These are phyloP conservation scores for Penicillium malachiteum DNA, from an alignment of 495 filamentous ascomycete species.

Conservation along the genomic window DNA sequence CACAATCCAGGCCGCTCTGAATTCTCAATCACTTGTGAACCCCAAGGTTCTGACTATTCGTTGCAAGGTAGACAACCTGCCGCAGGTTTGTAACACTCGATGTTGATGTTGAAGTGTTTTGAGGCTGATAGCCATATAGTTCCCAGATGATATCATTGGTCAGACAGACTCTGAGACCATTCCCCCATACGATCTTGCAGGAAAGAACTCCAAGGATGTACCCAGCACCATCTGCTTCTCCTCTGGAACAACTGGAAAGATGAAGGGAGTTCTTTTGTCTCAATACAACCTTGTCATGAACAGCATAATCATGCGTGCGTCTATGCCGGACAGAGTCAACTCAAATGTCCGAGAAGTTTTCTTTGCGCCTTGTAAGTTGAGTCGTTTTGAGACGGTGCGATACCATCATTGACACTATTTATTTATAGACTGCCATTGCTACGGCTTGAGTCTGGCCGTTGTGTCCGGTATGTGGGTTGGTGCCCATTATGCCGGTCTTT, in stretches of 20 bases:
- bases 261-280: constrained; percentile 10
- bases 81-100: constrained; percentile 1
- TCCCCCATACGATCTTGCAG: constrained; percentile 2
- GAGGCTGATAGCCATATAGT: background rate
- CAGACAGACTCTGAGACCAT: constrained; percentile 2
- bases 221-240: constrained; percentile 12
- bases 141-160: constrained; percentile 8
- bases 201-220: constrained; percentile 3
- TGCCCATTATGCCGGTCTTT: constrained; percentile 8
- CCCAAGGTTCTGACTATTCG: constrained; percentile 7
- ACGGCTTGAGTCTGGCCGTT: constrained; percentile 7
- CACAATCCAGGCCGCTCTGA: background rate
- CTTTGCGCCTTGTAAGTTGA: constrained; percentile 7
- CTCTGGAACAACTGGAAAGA: constrained; percentile 10
- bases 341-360: constrained; percentile 9
- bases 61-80: constrained; percentile 1
- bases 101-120: background rate
- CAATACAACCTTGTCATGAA: constrained; percentile 12
- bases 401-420: background rate
- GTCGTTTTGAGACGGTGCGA: too few relatives aligned
- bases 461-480: constrained; percentile 12
- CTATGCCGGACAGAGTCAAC: constrained; percentile 10
- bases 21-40: background rate
- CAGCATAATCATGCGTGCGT: constrained; percentile 7
- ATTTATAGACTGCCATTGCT: constrained; percentile 8